Evolutionary conservation across 352 stramenopile species (phyloP).

Genomic region (Pythium sp.): DNA sequence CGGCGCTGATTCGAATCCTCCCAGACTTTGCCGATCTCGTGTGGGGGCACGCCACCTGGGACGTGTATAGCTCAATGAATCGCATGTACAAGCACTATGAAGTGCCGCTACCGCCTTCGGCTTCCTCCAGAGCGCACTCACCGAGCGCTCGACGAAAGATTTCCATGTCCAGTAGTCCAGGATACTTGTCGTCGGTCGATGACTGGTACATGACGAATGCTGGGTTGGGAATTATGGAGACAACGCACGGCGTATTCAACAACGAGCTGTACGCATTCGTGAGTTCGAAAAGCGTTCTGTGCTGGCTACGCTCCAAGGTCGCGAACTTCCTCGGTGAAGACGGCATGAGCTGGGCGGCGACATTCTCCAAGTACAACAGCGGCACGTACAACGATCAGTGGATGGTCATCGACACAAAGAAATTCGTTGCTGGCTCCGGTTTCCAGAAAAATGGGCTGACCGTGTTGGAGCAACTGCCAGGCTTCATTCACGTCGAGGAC

Average conservation of each 20-base stretch:
- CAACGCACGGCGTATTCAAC: slow-evolving; percentile 67
- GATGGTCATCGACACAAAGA: slow-evolving; percentile 75
- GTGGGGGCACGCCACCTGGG: slow-evolving; percentile 73
- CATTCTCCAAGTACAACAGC: slow-evolving; percentile 60
- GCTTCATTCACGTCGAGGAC: slow-evolving; percentile 47
- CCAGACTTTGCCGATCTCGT: slow-evolving; percentile 56
- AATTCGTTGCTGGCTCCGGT: slow-evolving; percentile 36
- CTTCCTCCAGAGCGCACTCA: background rate
- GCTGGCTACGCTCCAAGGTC: slow-evolving; percentile 59
- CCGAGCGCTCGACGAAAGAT: slow-evolving; percentile 28
- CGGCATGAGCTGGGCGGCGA: slow-evolving; percentile 42
- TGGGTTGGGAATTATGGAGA: slow-evolving; percentile 64
- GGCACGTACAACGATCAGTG: slow-evolving; percentile 87
- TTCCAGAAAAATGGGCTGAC: slow-evolving; percentile 49
- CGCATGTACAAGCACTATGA: slow-evolving; percentile 82
- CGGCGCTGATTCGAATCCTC: slow-evolving; percentile 64
- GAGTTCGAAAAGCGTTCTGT: slow-evolving; percentile 46
- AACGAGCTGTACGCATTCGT: slow-evolving; percentile 47
- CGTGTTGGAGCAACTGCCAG: slow-evolving; percentile 74
- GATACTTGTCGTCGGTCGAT: slow-evolving; percentile 72
- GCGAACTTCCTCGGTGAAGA: slow-evolving; percentile 47
- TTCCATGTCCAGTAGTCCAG: slow-evolving; percentile 76
- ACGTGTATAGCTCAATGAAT: slow-evolving; percentile 70
- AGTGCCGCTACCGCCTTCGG: slow-evolving; percentile 36
- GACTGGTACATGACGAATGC: slow-evolving; percentile 75